These are phyloP conservation scores for Russula lepida DNA, from an alignment of 768 basidiomycete genomes.

Conservation along the genomic window DNA sequence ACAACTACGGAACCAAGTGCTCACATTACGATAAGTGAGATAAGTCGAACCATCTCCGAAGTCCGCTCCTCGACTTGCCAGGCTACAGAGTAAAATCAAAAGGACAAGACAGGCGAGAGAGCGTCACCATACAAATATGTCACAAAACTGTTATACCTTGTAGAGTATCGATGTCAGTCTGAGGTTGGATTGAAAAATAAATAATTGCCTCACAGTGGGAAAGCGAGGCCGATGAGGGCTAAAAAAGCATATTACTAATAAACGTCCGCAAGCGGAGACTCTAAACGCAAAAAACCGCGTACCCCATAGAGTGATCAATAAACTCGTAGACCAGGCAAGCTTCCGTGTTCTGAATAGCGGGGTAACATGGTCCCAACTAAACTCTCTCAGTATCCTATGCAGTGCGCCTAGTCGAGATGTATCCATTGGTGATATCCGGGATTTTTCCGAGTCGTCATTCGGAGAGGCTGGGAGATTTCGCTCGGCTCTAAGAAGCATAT, in stretches of 20 bases:
- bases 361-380: constrained; percentile 37
- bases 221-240: constrained; percentile 73
- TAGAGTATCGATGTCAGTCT: neutral
- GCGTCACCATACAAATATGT: constrained; percentile 39
- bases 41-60: constrained; percentile 64
- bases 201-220: constrained; percentile 45
- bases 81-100: constrained; percentile 31
- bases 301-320: constrained; percentile 50
- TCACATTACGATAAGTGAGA: constrained; percentile 66
- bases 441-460: constrained; percentile 12
- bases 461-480: neutral
- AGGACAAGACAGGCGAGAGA: neutral
- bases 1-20: constrained; percentile 6
- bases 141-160: constrained; percentile 44
- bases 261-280: neutral
- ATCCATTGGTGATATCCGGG: constrained; percentile 24
- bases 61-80: constrained; percentile 54
- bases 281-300: neutral
- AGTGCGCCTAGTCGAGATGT: constrained; percentile 33
- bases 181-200: neutral
- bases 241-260: neutral
- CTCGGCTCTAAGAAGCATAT: constrained; percentile 34
- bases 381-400: constrained; percentile 32
- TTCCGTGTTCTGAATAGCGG: constrained; percentile 43
- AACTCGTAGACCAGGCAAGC: constrained; percentile 41